Evolutionary conservation across 768 basidiomycete species (phyloP), one percentile per base, ranked within the genome.

Genomic region (Hysterangium stoloniferum): DNA sequence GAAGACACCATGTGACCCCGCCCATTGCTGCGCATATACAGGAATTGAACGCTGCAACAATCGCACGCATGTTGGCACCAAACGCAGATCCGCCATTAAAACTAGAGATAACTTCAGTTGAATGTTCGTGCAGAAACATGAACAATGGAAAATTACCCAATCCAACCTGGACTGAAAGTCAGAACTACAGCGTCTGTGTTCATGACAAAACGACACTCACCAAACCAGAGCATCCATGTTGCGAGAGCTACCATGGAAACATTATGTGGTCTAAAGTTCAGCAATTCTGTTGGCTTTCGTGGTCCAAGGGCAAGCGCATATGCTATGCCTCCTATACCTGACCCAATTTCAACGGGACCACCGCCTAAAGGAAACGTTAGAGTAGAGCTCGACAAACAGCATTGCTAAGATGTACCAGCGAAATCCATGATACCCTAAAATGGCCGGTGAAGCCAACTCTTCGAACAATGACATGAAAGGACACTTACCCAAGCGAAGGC

Each of bases 51-150:
- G 85, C 76, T 15, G 90, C 89, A 62, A 84, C 78, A 52, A 91
- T 73, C 2, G 89, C 90, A 44, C 91, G 82, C 34, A 94, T 71
- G 67, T 93, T 93, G 31, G 89, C 88, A 25, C 86, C 86, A 57
- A 89, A 87, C 2, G 89, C 86, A 51, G 84, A 86, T 22, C 91
- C 91, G 42, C 86, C 91, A 67, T 93, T 94, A 74, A 92, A 91
- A n/a, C 85, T 87, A 51, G 25, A 29, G 29, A 20, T 11, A 34
- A 6, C 29, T 32, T 20, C 22, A 13, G 19, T 28, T 19, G n/a
- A 41, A 22, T 20, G 35, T 9, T n/a, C n/a, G 4, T 33, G 12
- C 27, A 44, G 12, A 7, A 40, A 48, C 13, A 43, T 2, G 24
- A 7, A 11, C 15, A 9, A 9, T 24, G 15, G 8, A 51, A 25